These are phyloP conservation scores for Francoa sonchifolia DNA, from an alignment of 441 rosid species.

Conservation along the genomic window DNA sequence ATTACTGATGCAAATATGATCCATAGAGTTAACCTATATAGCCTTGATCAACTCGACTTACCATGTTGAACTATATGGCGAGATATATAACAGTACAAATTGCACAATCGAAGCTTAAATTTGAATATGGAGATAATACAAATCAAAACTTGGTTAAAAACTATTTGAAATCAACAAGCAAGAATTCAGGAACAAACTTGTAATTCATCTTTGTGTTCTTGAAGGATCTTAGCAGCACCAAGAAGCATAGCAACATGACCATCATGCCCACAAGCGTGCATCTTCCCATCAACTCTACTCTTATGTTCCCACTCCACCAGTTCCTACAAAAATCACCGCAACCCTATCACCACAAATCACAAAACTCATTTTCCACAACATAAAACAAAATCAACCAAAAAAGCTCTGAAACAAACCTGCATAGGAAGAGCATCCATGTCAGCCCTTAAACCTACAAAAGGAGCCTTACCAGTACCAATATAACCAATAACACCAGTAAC, in stretches of 20 bases:
- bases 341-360: too few relatives aligned
- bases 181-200: constrained; percentile 31
- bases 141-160: not conserved
- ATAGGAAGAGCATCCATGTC: constrained; percentile 93
- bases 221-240: constrained; percentile 77
- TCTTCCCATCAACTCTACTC: constrained; percentile 71
- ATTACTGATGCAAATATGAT: too few relatives aligned
- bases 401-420: constrained; percentile 46
- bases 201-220: constrained; percentile 42
- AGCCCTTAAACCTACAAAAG: constrained; percentile 84
- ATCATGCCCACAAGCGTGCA: constrained; percentile 97
- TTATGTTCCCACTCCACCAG: constrained; percentile 87
- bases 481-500: constrained; percentile 73
- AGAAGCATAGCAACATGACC: constrained; percentile 86
- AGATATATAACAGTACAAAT: too few relatives aligned
- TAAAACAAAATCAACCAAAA: not conserved
- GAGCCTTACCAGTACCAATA: constrained; percentile 66
- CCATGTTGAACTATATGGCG: too few relatives aligned
- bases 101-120: too few relatives aligned
- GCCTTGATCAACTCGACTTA: too few relatives aligned
- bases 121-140: too few relatives aligned
- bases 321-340: constrained; percentile 44
- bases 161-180: constrained; percentile 1
- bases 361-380: too few relatives aligned
- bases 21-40: too few relatives aligned